Evolutionary conservation across 345 rosid species (phyloP), one percentile per base, ranked within the genome.

Genomic region (Citrus maxima): DNA sequence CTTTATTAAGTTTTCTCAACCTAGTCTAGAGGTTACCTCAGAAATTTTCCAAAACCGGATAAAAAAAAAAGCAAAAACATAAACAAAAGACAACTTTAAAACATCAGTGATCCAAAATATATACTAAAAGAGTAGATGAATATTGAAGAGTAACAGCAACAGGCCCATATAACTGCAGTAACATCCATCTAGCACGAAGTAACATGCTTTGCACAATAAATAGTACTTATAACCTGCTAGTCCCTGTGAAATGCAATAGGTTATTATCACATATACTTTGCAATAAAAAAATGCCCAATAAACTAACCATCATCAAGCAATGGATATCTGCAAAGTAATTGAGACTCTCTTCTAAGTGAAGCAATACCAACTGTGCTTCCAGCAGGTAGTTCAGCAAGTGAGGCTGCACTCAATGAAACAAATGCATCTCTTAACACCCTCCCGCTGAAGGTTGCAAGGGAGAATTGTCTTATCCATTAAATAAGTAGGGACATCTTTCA

Each of bases 401-500:
- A 37, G 40, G 40, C 7, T 7, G 40, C 40, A 37, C 40, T 37
- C 40, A 37, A 37, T 37, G 40, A 37, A 37, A 37, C 7, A 37
- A 37, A 37, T 37, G 40, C 13, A 88, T 96, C 98, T 67, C 98
- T 81, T 81, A 63, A 94, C 98, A 89, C 94, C 99, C 88, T 96
- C 98, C n/a, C 97, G 97, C 28, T 56, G 84, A 82, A 96, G 90
- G 78, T 94, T 94, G 83, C 99, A 96, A 67, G 99, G 97, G 16
- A 96, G 88, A 74, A 93, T 84, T 3, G 93, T 96, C 78, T 89
- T 93, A 7, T 96, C 97, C 0, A 95, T 98, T 79, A 96, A 79
- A 75, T 94, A 96, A 13, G 99, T 96, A 0, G 99, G 98, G 49
- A 96, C 99, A 79, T 96, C 99, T 83, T 96, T 96, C 99, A 96